A percentile compares a stretch with the other conserved stretches of the same genome.
Evolutionary conservation across 2,329 filamentous ascomycete genomes (phyloP).

Genomic region (Bipolaris sorokiniana): DNA sequence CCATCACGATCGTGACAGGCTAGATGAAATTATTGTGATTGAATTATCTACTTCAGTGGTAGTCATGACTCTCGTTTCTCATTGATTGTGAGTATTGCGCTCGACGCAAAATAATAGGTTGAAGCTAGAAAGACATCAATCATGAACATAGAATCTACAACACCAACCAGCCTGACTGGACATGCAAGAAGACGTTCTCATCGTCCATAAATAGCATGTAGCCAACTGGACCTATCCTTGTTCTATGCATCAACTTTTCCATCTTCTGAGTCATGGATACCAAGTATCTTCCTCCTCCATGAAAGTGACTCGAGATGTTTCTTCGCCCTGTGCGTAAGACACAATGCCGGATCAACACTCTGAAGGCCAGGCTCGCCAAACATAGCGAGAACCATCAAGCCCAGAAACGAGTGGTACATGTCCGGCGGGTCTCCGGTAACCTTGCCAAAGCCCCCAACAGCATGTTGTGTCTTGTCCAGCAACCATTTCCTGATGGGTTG

Average conservation of each 20-base stretch:
- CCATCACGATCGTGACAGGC: not conserved
- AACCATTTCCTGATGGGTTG: conserved; percentile 75
- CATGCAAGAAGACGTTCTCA: conserved; percentile 2
- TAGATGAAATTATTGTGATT: not conserved
- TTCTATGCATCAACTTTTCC: not conserved
- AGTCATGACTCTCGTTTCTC: not conserved
- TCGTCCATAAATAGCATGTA: conserved; percentile 9
- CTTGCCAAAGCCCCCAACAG: conserved; percentile 64
- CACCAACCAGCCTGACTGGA: not conserved
- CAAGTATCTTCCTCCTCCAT: conserved; percentile 43
- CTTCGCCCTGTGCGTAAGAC: conserved; percentile 68
- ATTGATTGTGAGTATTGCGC: not conserved
- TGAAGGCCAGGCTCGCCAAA: conserved; percentile 74
- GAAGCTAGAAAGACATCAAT: not conserved
- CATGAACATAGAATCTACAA: not conserved
- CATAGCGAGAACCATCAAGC: conserved; percentile 77
- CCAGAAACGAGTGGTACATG: conserved; percentile 88
- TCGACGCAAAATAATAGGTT: not conserved
- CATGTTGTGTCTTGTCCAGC: conserved; percentile 83
- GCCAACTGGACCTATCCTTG: conserved; percentile 4
- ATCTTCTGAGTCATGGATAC: conserved; percentile 1
- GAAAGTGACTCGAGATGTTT: conserved; percentile 44
- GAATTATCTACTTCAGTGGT: not conserved
- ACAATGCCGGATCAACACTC: conserved; percentile 75
- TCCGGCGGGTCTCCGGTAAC: conserved; percentile 60